phyloP scores from a whole-genome alignment of 768 basidiomycete genomes.

The Kwoniella heveanensis region DNA sequence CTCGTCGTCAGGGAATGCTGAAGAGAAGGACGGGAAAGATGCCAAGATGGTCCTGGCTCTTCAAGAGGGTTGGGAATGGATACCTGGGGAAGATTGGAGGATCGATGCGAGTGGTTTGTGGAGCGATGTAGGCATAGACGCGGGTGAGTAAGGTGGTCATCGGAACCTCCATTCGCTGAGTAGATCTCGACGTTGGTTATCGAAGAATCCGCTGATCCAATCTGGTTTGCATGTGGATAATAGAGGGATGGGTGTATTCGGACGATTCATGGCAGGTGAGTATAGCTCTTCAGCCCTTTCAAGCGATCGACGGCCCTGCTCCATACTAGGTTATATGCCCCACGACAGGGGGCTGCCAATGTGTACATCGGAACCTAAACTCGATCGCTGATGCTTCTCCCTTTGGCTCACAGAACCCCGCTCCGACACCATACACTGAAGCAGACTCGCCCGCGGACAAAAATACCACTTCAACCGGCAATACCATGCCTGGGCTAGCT shows the following conservation, averaged over 20 bases:
- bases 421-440: conserved; percentile 31
- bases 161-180: too few species aligned
- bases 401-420: conserved; percentile 22
- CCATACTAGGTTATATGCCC: too few species aligned
- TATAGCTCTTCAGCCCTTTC: neutral
- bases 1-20: neutral
- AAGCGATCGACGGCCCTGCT: too few species aligned
- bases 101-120: conserved; percentile 49
- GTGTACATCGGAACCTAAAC: neutral
- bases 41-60: conserved; percentile 37
- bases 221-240: too few species aligned
- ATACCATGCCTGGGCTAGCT: conserved; percentile 28
- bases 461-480: neutral
- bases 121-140: conserved; percentile 44
- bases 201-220: too few species aligned
- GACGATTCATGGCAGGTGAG: conserved; percentile 55
- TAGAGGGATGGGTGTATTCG: conserved; percentile 54
- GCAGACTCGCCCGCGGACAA: conserved; percentile 23
- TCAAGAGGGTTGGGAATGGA: conserved; percentile 48
- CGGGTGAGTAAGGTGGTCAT: too few species aligned
- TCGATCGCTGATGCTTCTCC: neutral
- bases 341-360: too few species aligned
- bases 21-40: conserved; percentile 16
- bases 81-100: conserved; percentile 53
- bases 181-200: too few species aligned